These are phyloP conservation scores for Middelhovenomyces tepae DNA, from an alignment of 805 yeast genomes.

Conservation along the genomic window DNA sequence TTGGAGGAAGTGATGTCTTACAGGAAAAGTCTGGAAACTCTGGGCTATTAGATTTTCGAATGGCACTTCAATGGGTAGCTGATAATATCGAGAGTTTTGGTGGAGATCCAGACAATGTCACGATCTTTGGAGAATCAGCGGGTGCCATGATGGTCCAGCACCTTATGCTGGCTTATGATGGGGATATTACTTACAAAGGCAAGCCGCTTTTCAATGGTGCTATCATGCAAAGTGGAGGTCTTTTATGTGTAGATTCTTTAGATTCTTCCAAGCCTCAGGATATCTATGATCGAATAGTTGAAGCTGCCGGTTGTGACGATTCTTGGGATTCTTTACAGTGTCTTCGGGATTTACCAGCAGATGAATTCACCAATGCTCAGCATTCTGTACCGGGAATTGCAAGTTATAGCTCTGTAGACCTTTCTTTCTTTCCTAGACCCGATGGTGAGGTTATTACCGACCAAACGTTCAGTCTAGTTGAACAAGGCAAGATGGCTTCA, in stretches of 20 bases:
- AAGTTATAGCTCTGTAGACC: slow-evolving; percentile 6
- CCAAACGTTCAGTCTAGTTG: slow-evolving; percentile 5
- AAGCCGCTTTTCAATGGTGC: slow-evolving; percentile 14
- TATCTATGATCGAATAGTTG: slow-evolving; percentile 8
- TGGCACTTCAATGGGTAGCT: slow-evolving; percentile 27
- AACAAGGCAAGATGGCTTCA: slow-evolving; percentile 5
- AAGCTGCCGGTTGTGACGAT: slow-evolving; percentile 7
- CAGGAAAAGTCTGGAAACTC: slow-evolving; percentile 12
- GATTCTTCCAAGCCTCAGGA: slow-evolving; percentile 6
- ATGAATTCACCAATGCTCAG: slow-evolving; percentile 7
- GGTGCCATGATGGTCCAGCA: slow-evolving; percentile 16
- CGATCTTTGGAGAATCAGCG: slow-evolving; percentile 29
- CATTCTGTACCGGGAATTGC: slow-evolving; percentile 6
- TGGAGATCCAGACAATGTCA: slow-evolving; percentile 25
- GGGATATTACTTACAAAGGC: slow-evolving; percentile 11
- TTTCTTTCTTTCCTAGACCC: slow-evolving; percentile 11
- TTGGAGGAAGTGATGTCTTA: slow-evolving; percentile 6
- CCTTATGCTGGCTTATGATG: slow-evolving; percentile 11
- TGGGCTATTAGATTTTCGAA: slow-evolving; percentile 23
- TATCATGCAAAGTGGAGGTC: slow-evolving; percentile 15
- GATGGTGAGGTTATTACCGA: slow-evolving; percentile 10
- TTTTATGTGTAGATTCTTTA: slow-evolving; percentile 4
- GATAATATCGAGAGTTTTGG: slow-evolving; percentile 26
- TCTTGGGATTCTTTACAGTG: slow-evolving; percentile 3
- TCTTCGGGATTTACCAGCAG: slow-evolving; percentile 9